Conservation (phyloP, 345 rosid genomes). For the Combretum micranthum region DNA sequence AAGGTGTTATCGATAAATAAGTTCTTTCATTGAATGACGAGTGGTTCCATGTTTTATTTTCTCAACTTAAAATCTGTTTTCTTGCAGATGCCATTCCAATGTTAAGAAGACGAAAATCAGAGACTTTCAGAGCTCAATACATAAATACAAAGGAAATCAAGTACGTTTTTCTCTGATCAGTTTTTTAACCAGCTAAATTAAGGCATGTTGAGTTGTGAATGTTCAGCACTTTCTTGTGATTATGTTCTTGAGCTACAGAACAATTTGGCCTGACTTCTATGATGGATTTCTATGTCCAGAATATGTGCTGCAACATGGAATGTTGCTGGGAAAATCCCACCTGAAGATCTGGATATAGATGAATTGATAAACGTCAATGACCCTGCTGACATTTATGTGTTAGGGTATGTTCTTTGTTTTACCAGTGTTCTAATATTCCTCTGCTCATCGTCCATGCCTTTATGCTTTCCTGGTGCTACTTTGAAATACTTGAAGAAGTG, state of each 20-base stretch:
- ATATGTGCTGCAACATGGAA: conserved; percentile 86
- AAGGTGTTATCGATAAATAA: too few species aligned
- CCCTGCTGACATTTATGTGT: conserved; percentile 82
- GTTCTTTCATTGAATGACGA: not conserved
- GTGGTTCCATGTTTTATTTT: conserved; percentile 4
- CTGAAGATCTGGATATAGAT: conserved; percentile 80
- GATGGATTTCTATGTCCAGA: conserved; percentile 22
- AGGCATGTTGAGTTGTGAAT: not conserved
- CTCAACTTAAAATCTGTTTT: conserved; percentile 1
- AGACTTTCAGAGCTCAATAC: conserved; percentile 77
- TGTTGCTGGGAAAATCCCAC: conserved; percentile 81
- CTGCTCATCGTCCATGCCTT: not conserved
- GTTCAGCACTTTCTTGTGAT: too few species aligned
- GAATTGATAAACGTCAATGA: conserved; percentile 70
- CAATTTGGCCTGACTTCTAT: too few species aligned
- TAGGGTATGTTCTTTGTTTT: conserved; percentile 43
- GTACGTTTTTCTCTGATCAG: conserved; percentile 19
- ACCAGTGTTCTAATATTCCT: not conserved
- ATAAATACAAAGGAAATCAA: conserved; percentile 73
- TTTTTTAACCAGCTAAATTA: not conserved
- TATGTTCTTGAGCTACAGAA: too few species aligned
- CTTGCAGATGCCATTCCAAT: conserved; percentile 39
- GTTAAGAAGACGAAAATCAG: conserved; percentile 70
- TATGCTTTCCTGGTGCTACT: not conserved
- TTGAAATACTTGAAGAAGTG: too few species aligned